Percentiles rank a stretch among this genome's conserved stretches.
These are phyloP conservation scores for Lepiota brunneoincarnata DNA, from an alignment of 768 basidiomycete species.

Conservation along the genomic window DNA sequence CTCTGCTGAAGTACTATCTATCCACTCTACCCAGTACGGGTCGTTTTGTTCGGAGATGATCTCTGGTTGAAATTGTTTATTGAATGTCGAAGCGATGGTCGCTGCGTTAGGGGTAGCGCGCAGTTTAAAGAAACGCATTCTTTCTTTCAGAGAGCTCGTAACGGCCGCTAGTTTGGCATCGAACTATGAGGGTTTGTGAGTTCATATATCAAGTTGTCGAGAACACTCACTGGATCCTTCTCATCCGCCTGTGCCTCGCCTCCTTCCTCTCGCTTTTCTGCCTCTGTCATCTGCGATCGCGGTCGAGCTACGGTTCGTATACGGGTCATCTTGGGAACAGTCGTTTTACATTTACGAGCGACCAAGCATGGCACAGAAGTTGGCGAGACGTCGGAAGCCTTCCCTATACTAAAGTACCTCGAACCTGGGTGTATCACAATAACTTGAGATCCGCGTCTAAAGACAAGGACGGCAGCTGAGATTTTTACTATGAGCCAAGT, in stretches of 20 bases:
- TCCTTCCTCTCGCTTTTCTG: not conserved
- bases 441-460: slow-evolving; percentile 74
- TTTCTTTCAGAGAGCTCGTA: slow-evolving; percentile 67
- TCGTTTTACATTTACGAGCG: slow-evolving; percentile 56
- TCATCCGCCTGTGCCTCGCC: slow-evolving; percentile 23
- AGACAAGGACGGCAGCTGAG: slow-evolving; percentile 12
- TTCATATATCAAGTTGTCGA: not conserved
- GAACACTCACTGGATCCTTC: slow-evolving; percentile 60
- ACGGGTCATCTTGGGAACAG: slow-evolving; percentile 40
- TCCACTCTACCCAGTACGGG: slow-evolving; percentile 83
- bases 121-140: slow-evolving; percentile 86
- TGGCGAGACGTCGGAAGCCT: slow-evolving; percentile 77
- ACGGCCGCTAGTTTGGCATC: slow-evolving; percentile 75
- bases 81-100: slow-evolving; percentile 72
- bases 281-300: slow-evolving; percentile 5
- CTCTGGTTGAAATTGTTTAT: slow-evolving; percentile 81
- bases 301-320: slow-evolving; percentile 2
- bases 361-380: slow-evolving; percentile 65
- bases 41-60: slow-evolving; percentile 85
- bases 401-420: slow-evolving; percentile 68
- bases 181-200: slow-evolving; percentile 43
- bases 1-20: slow-evolving; percentile 46
- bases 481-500: not conserved
- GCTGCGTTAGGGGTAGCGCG: slow-evolving; percentile 70
- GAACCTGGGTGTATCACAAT: slow-evolving; percentile 82